Base-by-base conservation (phyloP, 306 rosid species). In the Notholithocarpus densiflorus region DNA sequence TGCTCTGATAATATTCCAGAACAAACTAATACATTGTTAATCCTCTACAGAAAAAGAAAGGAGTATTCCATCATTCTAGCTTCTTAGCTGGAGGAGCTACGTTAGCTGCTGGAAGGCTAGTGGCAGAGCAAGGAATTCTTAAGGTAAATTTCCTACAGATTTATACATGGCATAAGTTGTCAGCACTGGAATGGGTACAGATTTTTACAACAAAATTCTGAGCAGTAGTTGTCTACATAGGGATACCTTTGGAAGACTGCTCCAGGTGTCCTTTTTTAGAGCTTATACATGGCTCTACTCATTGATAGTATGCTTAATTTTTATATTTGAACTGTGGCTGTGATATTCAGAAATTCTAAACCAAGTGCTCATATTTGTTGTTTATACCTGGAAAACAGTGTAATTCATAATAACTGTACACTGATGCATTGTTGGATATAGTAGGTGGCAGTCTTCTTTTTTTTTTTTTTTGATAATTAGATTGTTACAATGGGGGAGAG, bases 61-160 rank as follows among this genome's bases (percentile, higher is more conserved):
- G 98, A 64, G 57, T 59, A 6, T 92, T 94, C 79, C 98, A 94
- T 79, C 98, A 92, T 88, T 94, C 98, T 51, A 88, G 96, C 45
- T 94, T 94, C 87, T 87, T 94, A 87, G 98, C 98, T 51, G 98
- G 98, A 31, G 97, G 94, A 77, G 92, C 90, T 68, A 90, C 99
- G 6, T 56, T 91, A 79, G 97, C 98, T 73, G 97, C 98, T 5
- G 99, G 99, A 81, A 86, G 99, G 84, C 89, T 95, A 17, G 94
- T 62, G 68, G 94, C 84, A 17, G 91, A 88, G 76, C 37, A 80
- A 13, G 99, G 99, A 59, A 66, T 84, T 83, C 83, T 95, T 31
- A 91, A 95, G 98, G 99, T 93, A 87, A 53, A 53, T 29, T 76
- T 61, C 70, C 23, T 18, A 56, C 31, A 61, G 62, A 64, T 56